Conservation (phyloP, 148 eudicot genomes). For the Fagopyrum esculentum region DNA sequence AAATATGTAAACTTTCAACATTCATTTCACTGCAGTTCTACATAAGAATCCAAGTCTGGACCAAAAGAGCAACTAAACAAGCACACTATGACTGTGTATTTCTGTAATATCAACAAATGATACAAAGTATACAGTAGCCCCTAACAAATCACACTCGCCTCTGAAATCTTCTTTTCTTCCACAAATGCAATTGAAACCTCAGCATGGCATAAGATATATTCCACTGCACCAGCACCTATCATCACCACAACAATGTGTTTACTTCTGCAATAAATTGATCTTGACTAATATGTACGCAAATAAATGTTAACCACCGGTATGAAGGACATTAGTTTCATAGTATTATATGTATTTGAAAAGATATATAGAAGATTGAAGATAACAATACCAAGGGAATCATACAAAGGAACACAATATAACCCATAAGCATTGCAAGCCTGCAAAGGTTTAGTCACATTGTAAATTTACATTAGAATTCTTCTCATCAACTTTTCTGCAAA, state of each 20-base stretch:
- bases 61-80: too few species aligned
- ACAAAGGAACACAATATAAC: slow-evolving; percentile 82
- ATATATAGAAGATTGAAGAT: neutral
- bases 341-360: neutral
- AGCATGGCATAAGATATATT: slow-evolving; percentile 82
- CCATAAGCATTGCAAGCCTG: slow-evolving; percentile 99
- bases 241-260: slow-evolving; percentile 9
- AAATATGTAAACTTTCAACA: neutral
- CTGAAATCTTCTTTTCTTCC: slow-evolving; percentile 74
- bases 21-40: neutral
- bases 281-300: neutral
- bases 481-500: too few species aligned
- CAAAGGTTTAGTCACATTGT: slow-evolving; percentile 8
- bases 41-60: too few species aligned
- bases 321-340: too few species aligned
- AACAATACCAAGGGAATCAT: slow-evolving; percentile 80
- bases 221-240: slow-evolving; percentile 88
- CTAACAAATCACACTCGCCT: slow-evolving; percentile 33
- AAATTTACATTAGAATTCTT: neutral
- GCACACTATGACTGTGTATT: too few species aligned
- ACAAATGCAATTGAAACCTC: slow-evolving; percentile 69
- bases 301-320: neutral
- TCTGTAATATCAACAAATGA: neutral
- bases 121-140: neutral
- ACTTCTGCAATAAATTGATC: neutral